Base-by-base conservation (phyloP, 345 rosid species). In the Eutrema yunnanense region DNA sequence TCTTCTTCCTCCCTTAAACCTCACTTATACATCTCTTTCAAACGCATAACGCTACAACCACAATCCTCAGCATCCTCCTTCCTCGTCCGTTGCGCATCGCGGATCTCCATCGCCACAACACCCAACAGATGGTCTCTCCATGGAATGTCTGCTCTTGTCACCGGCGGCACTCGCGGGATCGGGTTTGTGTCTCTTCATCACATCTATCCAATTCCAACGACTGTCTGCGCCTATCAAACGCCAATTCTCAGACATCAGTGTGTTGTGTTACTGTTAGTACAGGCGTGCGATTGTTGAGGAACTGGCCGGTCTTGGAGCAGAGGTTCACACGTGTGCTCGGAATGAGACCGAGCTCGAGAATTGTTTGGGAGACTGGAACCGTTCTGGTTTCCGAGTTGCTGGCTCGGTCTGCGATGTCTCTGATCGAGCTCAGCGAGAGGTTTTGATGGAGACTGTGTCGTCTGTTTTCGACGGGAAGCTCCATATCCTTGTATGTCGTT, bases 251-350 rank as follows among this genome's bases (percentile, higher is more conserved):
- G n/a, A 41, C 62, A 16, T 16, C 9, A 13, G 9, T 55, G 41
- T 30, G 16, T 52, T 82, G 34, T 49, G 13, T 49, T 50, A 52
- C 36, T 14, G 36, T 55, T 44, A 46, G 0, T 49, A 37, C 63
- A 92, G 96, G 78, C 84, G 85, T 49, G 96, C 96, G 19, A 61
- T 87, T 52, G 97, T 89, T 79, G 87, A 85, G 79, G 97, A 91
- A 63, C 67, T 92, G 52, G 82, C 67, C 19, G 84, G 83, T 40
- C 81, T 87, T 65, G 97, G 92, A 59, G 96, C 97, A 48, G 68
- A 70, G 67, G 88, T 92, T 52, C 88, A 89, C 72, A 87, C 92
- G 3, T 92, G 96, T 67, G 82, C 86, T 51, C 81, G 96, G 55
- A 83, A 82, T 49, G 84, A 69, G 71, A 69, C 33, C 9, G 90